A percentile compares a stretch with the other conserved stretches of the same genome.
Conservation (phyloP, 208 protist species). For the Leishmania tropica region DNA sequence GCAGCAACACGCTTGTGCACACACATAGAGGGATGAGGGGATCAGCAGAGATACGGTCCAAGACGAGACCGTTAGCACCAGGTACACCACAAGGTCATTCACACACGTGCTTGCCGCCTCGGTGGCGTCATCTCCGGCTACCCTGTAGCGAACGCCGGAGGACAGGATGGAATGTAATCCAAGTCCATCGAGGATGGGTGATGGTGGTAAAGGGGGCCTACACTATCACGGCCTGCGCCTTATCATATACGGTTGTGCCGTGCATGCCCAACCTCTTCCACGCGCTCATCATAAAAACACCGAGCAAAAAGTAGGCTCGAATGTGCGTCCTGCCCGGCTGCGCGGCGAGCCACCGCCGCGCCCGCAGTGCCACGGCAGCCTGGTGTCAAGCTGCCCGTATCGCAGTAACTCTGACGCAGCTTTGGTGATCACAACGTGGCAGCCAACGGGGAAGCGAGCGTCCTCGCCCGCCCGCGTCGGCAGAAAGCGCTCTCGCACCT, state of each 20-base stretch:
- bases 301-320: constrained; percentile 4
- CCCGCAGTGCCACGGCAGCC: constrained; percentile 19
- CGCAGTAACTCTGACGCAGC: background rate
- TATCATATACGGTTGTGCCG: constrained; percentile 16
- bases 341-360: constrained; percentile 27
- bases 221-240: constrained; percentile 17
- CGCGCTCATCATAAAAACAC: constrained; percentile 34
- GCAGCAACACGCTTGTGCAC: background rate
- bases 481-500: constrained; percentile 26
- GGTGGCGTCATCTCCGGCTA: background rate
- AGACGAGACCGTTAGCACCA: background rate
- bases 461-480: background rate
- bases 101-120: background rate
- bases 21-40: background rate
- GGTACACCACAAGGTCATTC: constrained; percentile 21
- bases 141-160: background rate
- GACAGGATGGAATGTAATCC: constrained; percentile 33
- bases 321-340: constrained; percentile 28
- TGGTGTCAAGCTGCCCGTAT: constrained; percentile 6
- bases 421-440: constrained; percentile 9
- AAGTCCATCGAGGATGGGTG: constrained; percentile 30
- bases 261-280: constrained; percentile 38
- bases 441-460: constrained; percentile 28
- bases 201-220: constrained; percentile 32
- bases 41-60: constrained; percentile 12